Conservation (phyloP, 805 yeast genomes). For the Saturnispora bothae region DNA sequence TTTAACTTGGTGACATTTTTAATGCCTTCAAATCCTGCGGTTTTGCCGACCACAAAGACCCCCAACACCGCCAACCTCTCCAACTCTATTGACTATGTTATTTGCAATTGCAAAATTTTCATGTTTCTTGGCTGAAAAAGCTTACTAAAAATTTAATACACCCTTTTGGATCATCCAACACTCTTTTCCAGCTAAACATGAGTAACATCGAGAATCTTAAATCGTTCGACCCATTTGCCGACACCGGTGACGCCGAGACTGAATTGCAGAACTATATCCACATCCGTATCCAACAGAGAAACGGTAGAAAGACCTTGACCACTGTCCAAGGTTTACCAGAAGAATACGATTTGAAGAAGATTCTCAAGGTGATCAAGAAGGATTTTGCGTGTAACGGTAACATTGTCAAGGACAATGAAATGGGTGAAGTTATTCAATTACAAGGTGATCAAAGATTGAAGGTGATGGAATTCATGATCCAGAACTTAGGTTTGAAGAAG, state of each 20-base stretch:
- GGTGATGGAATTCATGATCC: conserved; percentile 83
- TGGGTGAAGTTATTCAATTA: conserved; percentile 94
- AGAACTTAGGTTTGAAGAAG: conserved; percentile 83
- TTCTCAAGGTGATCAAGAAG: conserved; percentile 86
- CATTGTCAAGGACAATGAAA: conserved; percentile 89
- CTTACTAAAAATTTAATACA: too few relatives aligned
- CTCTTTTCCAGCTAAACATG: conserved; percentile 32
- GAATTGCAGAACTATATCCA: conserved; percentile 94
- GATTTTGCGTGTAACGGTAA: conserved; percentile 99
- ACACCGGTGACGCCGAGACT: conserved; percentile 98
- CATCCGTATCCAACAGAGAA: conserved; percentile 98
- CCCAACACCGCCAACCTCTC: neutral
- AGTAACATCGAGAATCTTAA: conserved; percentile 88
- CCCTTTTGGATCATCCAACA: too few relatives aligned
- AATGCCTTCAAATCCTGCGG: too few relatives aligned
- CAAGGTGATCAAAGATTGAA: conserved; percentile 99
- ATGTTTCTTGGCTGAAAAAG: too few relatives aligned
- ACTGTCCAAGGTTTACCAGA: conserved; percentile 96
- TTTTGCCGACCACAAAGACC: neutral
- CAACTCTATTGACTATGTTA: too few relatives aligned
- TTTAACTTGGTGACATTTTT: too few relatives aligned
- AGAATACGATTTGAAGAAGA: conserved; percentile 91
- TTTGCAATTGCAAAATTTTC: too few relatives aligned
- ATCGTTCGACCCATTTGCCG: conserved; percentile 97
- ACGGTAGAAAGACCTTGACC: conserved; percentile 97